Evolutionary conservation across 441 rosid species (phyloP), one percentile per base, ranked within the genome.

Genomic region (Viola pubescens): DNA sequence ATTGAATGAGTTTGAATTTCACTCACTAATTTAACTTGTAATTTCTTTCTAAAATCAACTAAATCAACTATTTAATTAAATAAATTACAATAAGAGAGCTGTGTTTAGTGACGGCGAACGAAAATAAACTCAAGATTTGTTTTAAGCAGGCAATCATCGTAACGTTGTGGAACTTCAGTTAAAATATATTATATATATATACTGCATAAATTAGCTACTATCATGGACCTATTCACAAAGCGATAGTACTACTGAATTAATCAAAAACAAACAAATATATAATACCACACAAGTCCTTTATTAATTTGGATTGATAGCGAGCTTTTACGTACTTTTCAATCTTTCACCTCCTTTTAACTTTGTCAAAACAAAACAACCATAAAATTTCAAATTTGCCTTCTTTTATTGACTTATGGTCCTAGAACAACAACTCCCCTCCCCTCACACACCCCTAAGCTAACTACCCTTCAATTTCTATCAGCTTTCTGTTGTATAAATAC

Each of bases 401-500:
- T 76, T 26, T 81, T 77, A 54, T 80, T 78, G 84, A 82, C 87
- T 58, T 59, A 26, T 11, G 38, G 46, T 16, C 37, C 56, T 1
- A 6, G 2, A 7, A 6, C 34, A 37, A n/a, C 47, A 56, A 54
- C 62, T 0, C 65, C 64, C 56, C 26, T 37, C 7, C 46, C 56
- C 59, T 4, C 37, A 39, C 53, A 26, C 34, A 26, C 34, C 34
- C 74, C 66, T 63, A 68, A 71, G 69, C 75, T 56, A 41, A 0
- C 68, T 26, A 70, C 73, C 78, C 70, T 26, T 73, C 75, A 71
- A 48, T 63, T 43, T 5, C n/a, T 5, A 7, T 19, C 49, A 6
- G 8, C 41, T 8, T 34, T 45, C 19, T 7, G n/a, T 9, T 44
- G 9, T 7, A 7, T 55, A 7, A 4, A 39, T 55, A 26, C 34